Conservation (phyloP, 192 early-diverging fungal species). For the Gaertneriomyces semiglobifer region DNA sequence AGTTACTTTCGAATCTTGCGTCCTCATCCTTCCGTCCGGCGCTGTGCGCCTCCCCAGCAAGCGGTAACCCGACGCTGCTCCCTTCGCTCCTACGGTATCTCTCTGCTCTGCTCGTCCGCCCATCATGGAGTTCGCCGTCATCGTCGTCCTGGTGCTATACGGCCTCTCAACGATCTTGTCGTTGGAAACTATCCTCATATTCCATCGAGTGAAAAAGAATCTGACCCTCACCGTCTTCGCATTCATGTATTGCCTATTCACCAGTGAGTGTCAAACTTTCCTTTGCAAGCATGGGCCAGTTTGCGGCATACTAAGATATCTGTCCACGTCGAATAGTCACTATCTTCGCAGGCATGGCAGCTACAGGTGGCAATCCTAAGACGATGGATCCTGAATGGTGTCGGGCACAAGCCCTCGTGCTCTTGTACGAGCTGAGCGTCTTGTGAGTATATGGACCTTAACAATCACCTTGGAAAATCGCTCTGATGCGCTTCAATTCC, state of each 20-base stretch:
- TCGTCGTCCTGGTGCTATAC: constrained; percentile 14
- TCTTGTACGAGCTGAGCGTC: constrained; percentile 20
- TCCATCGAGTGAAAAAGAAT: constrained; percentile 20
- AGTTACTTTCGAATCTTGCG: too few relatives aligned
- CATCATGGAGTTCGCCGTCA: background rate
- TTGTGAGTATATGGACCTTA: constrained; percentile 4
- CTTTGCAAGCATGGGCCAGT: background rate
- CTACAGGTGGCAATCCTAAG: constrained; percentile 9
- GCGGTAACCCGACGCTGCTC: too few relatives aligned
- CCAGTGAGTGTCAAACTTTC: background rate
- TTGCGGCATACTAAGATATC: background rate
- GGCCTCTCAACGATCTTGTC: constrained; percentile 8
- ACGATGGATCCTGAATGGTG: constrained; percentile 11
- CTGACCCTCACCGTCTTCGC: constrained; percentile 20
- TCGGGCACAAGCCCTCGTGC: constrained; percentile 10
- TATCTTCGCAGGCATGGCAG: constrained; percentile 15
- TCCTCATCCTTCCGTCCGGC: too few relatives aligned
- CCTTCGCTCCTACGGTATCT: too few relatives aligned
- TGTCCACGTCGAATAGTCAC: background rate
- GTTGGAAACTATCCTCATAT: constrained; percentile 24
- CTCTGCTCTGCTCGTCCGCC: background rate
- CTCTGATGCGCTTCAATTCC: background rate
- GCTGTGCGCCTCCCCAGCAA: too few relatives aligned
- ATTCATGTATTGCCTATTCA: background rate
- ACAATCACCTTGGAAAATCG: background rate